These are phyloP conservation scores for Coemansia sp. DNA, from an alignment of 192 early-diverging fungal genomes.

Conservation along the genomic window DNA sequence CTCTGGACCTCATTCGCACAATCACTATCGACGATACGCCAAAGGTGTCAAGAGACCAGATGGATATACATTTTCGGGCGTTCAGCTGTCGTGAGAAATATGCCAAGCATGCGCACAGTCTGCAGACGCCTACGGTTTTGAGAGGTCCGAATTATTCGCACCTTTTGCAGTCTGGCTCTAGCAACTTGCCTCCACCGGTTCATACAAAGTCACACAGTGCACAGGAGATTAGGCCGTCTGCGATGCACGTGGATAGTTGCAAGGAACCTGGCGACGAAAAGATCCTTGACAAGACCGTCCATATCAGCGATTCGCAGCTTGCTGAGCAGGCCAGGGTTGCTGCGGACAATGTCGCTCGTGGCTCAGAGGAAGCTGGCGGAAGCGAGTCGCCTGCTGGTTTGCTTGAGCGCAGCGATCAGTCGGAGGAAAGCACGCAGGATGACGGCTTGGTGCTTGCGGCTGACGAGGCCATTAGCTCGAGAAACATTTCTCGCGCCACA, in stretches of 20 bases:
- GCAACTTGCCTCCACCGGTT: neutral
- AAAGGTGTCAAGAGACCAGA: slow-evolving; percentile 35
- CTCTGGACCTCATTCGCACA: slow-evolving; percentile 36
- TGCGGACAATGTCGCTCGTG: neutral
- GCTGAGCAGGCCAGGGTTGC: neutral
- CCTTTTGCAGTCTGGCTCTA: neutral
- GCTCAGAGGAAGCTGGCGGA: neutral
- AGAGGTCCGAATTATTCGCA: slow-evolving; percentile 28
- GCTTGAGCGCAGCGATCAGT: neutral
- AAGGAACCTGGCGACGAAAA: neutral
- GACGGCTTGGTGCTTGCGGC: slow-evolving; percentile 37
- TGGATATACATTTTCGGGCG: slow-evolving; percentile 51
- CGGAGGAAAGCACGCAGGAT: neutral
- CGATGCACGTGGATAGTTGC: neutral
- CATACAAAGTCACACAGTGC: slow-evolving; percentile 25
- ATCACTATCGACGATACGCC: slow-evolving; percentile 55
- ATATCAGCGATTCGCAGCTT: neutral
- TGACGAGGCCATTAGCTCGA: slow-evolving; percentile 22
- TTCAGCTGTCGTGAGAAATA: slow-evolving; percentile 22
- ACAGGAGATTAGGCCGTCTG: slow-evolving; percentile 17
- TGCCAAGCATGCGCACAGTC: slow-evolving; percentile 32
- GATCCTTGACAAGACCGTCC: neutral
- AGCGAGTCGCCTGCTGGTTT: neutral
- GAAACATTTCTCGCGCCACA: slow-evolving; percentile 18
- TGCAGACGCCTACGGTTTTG: slow-evolving; percentile 27